phyloP scores from a whole-genome alignment of 495 filamentous ascomycete species.

The Lentithecium fluviatile region DNA sequence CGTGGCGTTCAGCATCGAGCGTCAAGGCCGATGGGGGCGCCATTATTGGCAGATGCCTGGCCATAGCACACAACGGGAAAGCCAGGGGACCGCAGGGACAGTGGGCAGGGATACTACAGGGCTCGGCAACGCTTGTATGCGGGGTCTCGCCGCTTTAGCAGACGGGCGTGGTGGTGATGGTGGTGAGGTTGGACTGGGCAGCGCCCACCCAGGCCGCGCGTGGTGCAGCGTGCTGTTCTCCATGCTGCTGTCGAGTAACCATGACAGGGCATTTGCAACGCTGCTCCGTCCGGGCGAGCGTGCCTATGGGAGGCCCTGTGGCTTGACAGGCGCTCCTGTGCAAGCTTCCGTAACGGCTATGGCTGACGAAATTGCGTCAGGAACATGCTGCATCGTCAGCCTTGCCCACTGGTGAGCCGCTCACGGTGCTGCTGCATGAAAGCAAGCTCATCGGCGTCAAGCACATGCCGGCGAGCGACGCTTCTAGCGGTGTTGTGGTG shows the following conservation, averaged over 20 bases:
- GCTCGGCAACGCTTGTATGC: slow-evolving; percentile 40
- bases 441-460: slow-evolving; percentile 16
- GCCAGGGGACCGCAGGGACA: slow-evolving; percentile 30
- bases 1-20: slow-evolving; percentile 34
- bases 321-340: slow-evolving; percentile 24
- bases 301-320: slow-evolving; percentile 29
- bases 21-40: slow-evolving; percentile 31
- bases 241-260: slow-evolving; percentile 18
- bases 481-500: slow-evolving; percentile 10
- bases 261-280: slow-evolving; percentile 6
- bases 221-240: slow-evolving; percentile 16
- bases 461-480: slow-evolving; percentile 4
- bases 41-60: slow-evolving; percentile 33
- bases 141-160: slow-evolving; percentile 33
- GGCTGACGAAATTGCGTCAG: slow-evolving; percentile 38
- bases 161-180: slow-evolving; percentile 10
- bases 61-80: slow-evolving; percentile 33
- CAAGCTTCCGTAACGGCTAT: slow-evolving; percentile 33
- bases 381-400: slow-evolving; percentile 34
- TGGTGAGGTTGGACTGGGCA: background rate
- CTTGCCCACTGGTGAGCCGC: slow-evolving; percentile 34
- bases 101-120: slow-evolving; percentile 25
- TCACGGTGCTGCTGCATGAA: slow-evolving; percentile 21
- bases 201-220: slow-evolving; percentile 6
- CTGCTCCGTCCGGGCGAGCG: slow-evolving; percentile 29